Percentiles rank a stretch among this genome's conserved stretches.
Evolutionary conservation across 441 rosid genomes (phyloP).

Genomic region (Francoa sonchifolia): DNA sequence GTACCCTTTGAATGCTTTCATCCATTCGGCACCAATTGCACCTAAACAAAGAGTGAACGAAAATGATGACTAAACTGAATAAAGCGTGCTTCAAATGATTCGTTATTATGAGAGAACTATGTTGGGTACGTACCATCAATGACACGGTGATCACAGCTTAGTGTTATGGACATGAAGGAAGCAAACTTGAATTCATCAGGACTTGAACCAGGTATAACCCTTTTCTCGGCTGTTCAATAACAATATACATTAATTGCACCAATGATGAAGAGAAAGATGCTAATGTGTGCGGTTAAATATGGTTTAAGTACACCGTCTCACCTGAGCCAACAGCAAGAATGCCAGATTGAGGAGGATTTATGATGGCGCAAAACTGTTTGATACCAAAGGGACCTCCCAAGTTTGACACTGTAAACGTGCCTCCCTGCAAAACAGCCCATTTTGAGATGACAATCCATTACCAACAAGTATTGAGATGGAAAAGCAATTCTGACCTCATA

Average conservation of each 20-base stretch:
- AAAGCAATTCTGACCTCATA: conserved; percentile 72
- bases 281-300: too few species aligned
- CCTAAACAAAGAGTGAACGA: conserved; percentile 34
- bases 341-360: conserved; percentile 91
- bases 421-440: conserved; percentile 89
- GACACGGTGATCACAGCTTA: conserved; percentile 90
- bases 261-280: not conserved
- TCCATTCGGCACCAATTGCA: conserved; percentile 90
- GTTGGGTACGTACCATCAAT: conserved; percentile 44
- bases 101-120: too few species aligned
- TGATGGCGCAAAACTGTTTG: conserved; percentile 83
- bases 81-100: too few species aligned
- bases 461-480: too few species aligned
- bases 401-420: conserved; percentile 88
- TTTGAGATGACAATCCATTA: too few species aligned
- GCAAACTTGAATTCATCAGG: conserved; percentile 56
- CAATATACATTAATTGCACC: too few species aligned
- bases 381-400: conserved; percentile 93
- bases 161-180: conserved; percentile 69
- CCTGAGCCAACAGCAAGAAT: conserved; percentile 90
- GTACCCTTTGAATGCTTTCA: conserved; percentile 85
- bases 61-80: conserved; percentile 8
- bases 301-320: conserved; percentile 19
- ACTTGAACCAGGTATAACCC: conserved; percentile 57
- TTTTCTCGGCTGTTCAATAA: conserved; percentile 82